Evolutionary conservation across 2,329 filamentous ascomycete genomes (phyloP).

Genomic region (Fusarium drepaniforme): DNA sequence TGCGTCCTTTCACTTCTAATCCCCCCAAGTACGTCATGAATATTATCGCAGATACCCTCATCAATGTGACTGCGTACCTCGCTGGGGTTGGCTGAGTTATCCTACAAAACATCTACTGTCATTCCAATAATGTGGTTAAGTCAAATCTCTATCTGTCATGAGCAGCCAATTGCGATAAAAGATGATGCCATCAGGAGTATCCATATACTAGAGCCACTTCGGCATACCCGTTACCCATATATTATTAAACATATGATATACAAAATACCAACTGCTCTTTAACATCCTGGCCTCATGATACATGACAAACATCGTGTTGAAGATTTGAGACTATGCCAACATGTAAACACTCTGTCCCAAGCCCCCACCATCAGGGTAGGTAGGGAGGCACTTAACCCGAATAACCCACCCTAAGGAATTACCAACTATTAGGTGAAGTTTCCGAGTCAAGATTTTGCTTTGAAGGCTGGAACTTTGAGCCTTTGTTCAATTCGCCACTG

Average conservation of each 20-base stretch:
- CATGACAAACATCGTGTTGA: neutral
- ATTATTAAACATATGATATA: neutral
- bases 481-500: neutral
- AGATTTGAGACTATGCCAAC: neutral
- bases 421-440: neutral
- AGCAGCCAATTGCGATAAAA: neutral
- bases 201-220: neutral
- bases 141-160: neutral
- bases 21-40: neutral
- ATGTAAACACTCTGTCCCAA: neutral
- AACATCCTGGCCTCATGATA: neutral
- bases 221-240: neutral
- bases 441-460: neutral
- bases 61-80: neutral
- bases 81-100: neutral
- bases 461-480: neutral
- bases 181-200: neutral
- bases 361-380: neutral
- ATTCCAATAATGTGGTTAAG: neutral
- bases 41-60: neutral
- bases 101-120: neutral
- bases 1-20: neutral
- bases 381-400: neutral
- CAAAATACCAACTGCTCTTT: neutral
- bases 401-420: neutral